These are phyloP conservation scores for Bipolaris cookei DNA, from an alignment of 2,329 filamentous ascomycete genomes.

Conservation along the genomic window DNA sequence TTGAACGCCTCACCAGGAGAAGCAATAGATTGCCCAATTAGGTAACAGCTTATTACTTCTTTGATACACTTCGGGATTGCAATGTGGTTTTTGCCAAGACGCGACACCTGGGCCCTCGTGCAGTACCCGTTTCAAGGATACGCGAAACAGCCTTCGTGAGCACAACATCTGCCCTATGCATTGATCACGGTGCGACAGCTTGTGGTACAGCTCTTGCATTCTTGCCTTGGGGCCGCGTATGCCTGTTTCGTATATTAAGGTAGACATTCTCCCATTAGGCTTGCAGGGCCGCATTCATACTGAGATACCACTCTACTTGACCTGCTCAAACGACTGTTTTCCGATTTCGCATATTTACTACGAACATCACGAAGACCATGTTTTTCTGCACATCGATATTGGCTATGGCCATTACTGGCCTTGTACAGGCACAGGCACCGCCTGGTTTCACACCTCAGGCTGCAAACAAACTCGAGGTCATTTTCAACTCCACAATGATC, in stretches of 20 bases:
- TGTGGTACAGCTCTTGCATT: slow-evolving; percentile 24
- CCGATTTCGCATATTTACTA: background rate
- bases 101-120: slow-evolving; percentile 27
- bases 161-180: slow-evolving; percentile 23
- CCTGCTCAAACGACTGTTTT: background rate
- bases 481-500: slow-evolving; percentile 43
- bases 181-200: slow-evolving; percentile 28
- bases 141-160: slow-evolving; percentile 20
- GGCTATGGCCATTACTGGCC: slow-evolving; percentile 28
- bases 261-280: slow-evolving; percentile 7
- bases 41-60: background rate
- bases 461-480: slow-evolving; percentile 38
- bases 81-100: slow-evolving; percentile 30
- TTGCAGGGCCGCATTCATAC: background rate
- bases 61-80: slow-evolving; percentile 19
- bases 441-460: slow-evolving; percentile 38
- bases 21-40: background rate
- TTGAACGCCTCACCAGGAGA: background rate
- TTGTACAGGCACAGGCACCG: slow-evolving; percentile 44
- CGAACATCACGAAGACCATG: slow-evolving; percentile 23
- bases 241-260: slow-evolving; percentile 21
- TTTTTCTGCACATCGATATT: slow-evolving; percentile 34
- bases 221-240: slow-evolving; percentile 32
- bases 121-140: slow-evolving; percentile 41
- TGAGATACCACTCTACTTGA: background rate